Evolutionary conservation across 768 basidiomycete genomes (phyloP), one percentile per base, ranked within the genome.

Genomic region (Pleurotus djamor): DNA sequence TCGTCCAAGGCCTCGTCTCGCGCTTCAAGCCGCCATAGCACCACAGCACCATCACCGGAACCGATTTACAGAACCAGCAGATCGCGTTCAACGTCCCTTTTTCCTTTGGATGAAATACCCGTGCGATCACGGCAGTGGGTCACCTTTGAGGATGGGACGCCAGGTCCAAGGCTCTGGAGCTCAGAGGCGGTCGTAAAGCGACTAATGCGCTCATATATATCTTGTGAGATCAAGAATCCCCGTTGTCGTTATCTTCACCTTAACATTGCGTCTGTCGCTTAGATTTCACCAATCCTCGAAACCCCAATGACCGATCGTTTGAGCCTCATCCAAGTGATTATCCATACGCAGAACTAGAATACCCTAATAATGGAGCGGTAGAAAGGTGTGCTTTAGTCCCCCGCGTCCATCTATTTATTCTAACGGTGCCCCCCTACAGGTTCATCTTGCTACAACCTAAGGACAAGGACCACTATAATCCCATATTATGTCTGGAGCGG

Each of bases 401-500:
- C 38, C 37, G 32, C 58, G 56, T 72, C 38, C 51, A 28, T 37
- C 37, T 32, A 45, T 55, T 35, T 16, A 38, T 28, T 48, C 49
- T 65, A 41, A 41, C 38, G 59, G 63, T 57, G 33, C 57, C 61
- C n/a, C n/a, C n/a, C n/a, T n/a, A n/a, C 12, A 92, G 91, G 69
- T 94, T 86, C 74, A 81, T 90, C 61, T 79, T 94, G 60, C 80
- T 94, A 55, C 85, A 81, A 45, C 92, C 92, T 34, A 91, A 86
- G 66, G 92, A 94, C 76, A 85, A 85, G 64, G 91, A 94, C 65
- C 90, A 93, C 64, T 94, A 93, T 71, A 89, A 91, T 68, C 92
- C 92, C 12, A 87, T 94, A 58, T 81, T 88, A 78, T 89, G 89
- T 67, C 75, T 94, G 36, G 88, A 91, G 74, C 78, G 80, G 60